Percentiles rank a stretch among this genome's conserved stretches.
These are phyloP conservation scores for Penicillium silybi DNA, from an alignment of 495 filamentous ascomycete species.

Conservation along the genomic window DNA sequence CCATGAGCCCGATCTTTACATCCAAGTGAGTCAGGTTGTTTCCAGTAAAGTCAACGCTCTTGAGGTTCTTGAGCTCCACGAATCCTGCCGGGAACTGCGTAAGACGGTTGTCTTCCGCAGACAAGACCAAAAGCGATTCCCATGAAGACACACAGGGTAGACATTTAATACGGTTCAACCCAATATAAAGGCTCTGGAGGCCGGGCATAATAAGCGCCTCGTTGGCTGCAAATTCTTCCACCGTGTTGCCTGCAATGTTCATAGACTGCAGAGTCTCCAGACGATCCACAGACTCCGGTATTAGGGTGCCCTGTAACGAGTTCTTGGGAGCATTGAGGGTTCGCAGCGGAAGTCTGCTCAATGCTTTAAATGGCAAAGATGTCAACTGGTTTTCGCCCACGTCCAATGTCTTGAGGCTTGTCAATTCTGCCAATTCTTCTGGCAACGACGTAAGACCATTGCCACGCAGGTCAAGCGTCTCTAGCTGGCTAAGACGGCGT, in stretches of 20 bases:
- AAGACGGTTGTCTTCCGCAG: slow-evolving; percentile 77
- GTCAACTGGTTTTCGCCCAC: slow-evolving; percentile 71
- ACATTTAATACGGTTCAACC: slow-evolving; percentile 67
- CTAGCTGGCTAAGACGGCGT: slow-evolving; percentile 59
- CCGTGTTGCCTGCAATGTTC: slow-evolving; percentile 71
- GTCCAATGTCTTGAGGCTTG: slow-evolving; percentile 68
- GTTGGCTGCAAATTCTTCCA: slow-evolving; percentile 53
- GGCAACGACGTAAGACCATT: slow-evolving; percentile 82
- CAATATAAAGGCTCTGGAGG: slow-evolving; percentile 69
- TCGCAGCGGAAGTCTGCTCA: slow-evolving; percentile 63
- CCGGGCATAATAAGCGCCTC: slow-evolving; percentile 58
- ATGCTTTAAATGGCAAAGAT: slow-evolving; percentile 60
- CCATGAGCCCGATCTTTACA: slow-evolving; percentile 74
- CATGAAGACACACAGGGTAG: slow-evolving; percentile 71
- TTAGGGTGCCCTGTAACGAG: slow-evolving; percentile 65
- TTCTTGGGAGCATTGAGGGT: slow-evolving; percentile 81
- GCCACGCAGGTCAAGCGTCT: slow-evolving; percentile 73
- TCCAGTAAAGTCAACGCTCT: slow-evolving; percentile 72
- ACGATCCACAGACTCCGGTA: slow-evolving; percentile 53
- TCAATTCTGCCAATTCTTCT: slow-evolving; percentile 56
- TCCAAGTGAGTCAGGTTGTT: slow-evolving; percentile 78
- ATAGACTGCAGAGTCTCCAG: slow-evolving; percentile 65
- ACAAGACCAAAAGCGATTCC: slow-evolving; percentile 65
- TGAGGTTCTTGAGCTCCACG: slow-evolving; percentile 57
- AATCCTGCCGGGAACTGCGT: slow-evolving; percentile 71